Percentiles rank a stretch among this genome's conserved stretches.
Evolutionary conservation across 495 filamentous ascomycete species (phyloP).

Genomic region (Hypoxylon rickii): DNA sequence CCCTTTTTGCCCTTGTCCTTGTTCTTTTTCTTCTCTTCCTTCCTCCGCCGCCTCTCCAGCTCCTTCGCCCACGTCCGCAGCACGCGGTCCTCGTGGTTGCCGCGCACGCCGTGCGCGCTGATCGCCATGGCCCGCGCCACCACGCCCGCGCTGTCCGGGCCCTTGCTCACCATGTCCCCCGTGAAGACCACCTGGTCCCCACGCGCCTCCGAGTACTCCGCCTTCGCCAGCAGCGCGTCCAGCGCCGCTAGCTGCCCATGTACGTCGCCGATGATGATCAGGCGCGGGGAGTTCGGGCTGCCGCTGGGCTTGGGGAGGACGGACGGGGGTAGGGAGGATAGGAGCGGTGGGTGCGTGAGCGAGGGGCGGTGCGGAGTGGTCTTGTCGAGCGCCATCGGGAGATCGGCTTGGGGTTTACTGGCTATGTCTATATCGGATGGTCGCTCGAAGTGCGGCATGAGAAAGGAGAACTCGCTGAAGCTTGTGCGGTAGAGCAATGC

Average conservation of each 20-base stretch:
- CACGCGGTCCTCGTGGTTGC: conserved; percentile 91
- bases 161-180: conserved; percentile 87
- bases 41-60: conserved; percentile 14
- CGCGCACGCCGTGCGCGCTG: conserved; percentile 78
- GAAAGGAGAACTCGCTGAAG: background rate
- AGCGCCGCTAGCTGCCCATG: conserved; percentile 80
- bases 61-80: conserved; percentile 48
- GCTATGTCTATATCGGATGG: background rate
- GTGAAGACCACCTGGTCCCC: conserved; percentile 80
- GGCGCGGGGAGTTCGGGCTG: conserved; percentile 27
- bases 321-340: conserved; percentile 43
- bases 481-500: conserved; percentile 21
- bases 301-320: conserved; percentile 34
- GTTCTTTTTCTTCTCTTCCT: conserved; percentile 1
- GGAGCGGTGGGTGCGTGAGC: conserved; percentile 38
- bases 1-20: too few species aligned
- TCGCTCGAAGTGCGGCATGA: background rate
- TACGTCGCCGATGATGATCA: conserved; percentile 86
- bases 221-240: conserved; percentile 65
- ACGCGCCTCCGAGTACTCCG: conserved; percentile 59
- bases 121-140: conserved; percentile 71
- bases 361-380: conserved; percentile 32
- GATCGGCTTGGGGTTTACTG: background rate
- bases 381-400: background rate
- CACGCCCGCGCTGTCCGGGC: conserved; percentile 80